Conservation (phyloP, 257 asterid species). For the Nicotiana paniculata region DNA sequence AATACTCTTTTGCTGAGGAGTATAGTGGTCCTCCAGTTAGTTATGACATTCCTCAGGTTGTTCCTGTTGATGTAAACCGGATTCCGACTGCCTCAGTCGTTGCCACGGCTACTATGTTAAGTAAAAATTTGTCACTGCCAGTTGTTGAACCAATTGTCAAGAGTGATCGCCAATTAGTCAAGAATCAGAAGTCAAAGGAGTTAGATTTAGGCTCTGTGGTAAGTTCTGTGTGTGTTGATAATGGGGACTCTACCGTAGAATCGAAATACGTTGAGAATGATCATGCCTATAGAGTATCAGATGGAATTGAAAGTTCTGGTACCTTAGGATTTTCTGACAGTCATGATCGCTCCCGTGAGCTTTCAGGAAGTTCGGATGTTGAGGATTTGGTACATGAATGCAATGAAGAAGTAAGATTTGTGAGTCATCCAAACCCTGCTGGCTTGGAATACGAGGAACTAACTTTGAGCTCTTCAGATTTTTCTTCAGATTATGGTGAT, state of each 20-base stretch:
- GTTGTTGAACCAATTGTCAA: slow-evolving; percentile 69
- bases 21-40: slow-evolving; percentile 76
- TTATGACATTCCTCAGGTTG: slow-evolving; percentile 61
- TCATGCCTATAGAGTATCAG: slow-evolving; percentile 15
- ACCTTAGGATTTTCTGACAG: slow-evolving; percentile 59
- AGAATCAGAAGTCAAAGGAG: slow-evolving; percentile 14
- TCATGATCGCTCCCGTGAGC: slow-evolving; percentile 26
- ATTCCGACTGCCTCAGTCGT: slow-evolving; percentile 75
- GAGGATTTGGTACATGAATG: slow-evolving; percentile 34
- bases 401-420: slow-evolving; percentile 16
- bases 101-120: slow-evolving; percentile 18
- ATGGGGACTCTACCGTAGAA: slow-evolving; percentile 14
- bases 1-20: slow-evolving; percentile 86
- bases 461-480: slow-evolving; percentile 18
- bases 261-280: slow-evolving; percentile 4
- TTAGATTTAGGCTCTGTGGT: slow-evolving; percentile 17
- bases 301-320: slow-evolving; percentile 44
- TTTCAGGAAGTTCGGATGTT: slow-evolving; percentile 56
- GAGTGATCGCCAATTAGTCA: slow-evolving; percentile 21
- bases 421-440: background rate
- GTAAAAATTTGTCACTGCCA: slow-evolving; percentile 42
- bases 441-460: slow-evolving; percentile 21
- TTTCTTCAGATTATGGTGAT: slow-evolving; percentile 20
- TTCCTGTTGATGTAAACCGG: slow-evolving; percentile 66
- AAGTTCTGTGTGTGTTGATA: slow-evolving; percentile 7